These are phyloP conservation scores for Kazachstania bromeliacearum DNA, from an alignment of 805 yeast genomes.

Conservation along the genomic window DNA sequence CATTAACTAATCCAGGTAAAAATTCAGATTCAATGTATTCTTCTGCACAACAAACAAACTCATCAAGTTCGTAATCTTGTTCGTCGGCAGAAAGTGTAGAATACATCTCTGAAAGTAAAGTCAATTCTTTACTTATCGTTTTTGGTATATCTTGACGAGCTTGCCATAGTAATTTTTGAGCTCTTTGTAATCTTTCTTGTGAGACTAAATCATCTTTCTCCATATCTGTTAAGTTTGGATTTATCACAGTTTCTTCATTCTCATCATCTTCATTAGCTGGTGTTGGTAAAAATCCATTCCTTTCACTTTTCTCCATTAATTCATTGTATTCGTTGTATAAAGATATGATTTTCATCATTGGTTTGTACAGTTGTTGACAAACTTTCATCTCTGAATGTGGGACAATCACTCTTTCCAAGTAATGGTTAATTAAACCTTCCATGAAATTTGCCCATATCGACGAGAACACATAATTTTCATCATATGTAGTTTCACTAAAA, in stretches of 20 bases:
- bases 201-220: constrained; percentile 12
- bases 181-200: constrained; percentile 24
- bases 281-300: constrained; percentile 26
- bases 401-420: constrained; percentile 28
- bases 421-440: constrained; percentile 32
- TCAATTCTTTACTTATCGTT: constrained; percentile 28
- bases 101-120: constrained; percentile 29
- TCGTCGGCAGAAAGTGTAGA: constrained; percentile 30
- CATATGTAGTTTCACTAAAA: constrained; percentile 24
- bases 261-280: background rate
- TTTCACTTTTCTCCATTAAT: constrained; percentile 28
- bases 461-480: constrained; percentile 29
- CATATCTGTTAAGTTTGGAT: too few species aligned
- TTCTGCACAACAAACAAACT: constrained; percentile 31
- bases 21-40: constrained; percentile 30
- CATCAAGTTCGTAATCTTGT: constrained; percentile 30
- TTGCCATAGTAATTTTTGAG: constrained; percentile 27
- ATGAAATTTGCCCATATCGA: constrained; percentile 33
- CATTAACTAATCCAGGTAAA: constrained; percentile 26
- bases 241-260: background rate
- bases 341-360: constrained; percentile 31
- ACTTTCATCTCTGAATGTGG: constrained; percentile 31
- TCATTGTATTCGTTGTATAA: constrained; percentile 30
- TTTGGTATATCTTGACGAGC: constrained; percentile 30
- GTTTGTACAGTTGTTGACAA: constrained; percentile 30